Conservation (phyloP, 1,139 yeast species). For the Nakaseomyces delphensis region DNA sequence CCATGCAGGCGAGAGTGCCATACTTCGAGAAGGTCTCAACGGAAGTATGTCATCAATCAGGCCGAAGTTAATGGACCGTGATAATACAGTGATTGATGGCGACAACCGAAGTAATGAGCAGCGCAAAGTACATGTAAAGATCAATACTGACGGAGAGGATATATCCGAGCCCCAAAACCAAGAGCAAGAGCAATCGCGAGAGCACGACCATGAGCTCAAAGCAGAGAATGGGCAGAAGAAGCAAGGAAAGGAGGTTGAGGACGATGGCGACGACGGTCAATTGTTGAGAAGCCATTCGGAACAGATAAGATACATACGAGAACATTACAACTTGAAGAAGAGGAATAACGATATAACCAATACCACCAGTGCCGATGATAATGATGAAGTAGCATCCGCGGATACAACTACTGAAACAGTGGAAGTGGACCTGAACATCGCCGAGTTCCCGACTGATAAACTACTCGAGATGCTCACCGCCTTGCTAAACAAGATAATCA, state of each 20-base stretch:
- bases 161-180: too few species aligned
- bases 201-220: not conserved
- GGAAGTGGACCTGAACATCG: slow-evolving; percentile 46
- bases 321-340: not conserved
- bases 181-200: too few species aligned
- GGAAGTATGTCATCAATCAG: not conserved
- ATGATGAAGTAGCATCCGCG: not conserved
- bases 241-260: not conserved
- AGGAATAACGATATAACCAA: not conserved
- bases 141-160: too few species aligned
- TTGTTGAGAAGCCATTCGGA: slow-evolving; percentile 4
- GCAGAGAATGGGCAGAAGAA: too few species aligned
- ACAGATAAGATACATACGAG: slow-evolving; percentile 2
- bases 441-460: slow-evolving; percentile 74
- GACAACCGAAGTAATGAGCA: not conserved
- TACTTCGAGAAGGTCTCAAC: slow-evolving; percentile 1
- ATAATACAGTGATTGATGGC: not conserved
- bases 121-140: slow-evolving; percentile 3
- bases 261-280: not conserved
- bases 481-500: slow-evolving; percentile 72
- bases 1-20: slow-evolving; percentile 3
- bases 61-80: slow-evolving; percentile 2
- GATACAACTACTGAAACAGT: slow-evolving; percentile 1
- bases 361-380: not conserved
- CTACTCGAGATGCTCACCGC: slow-evolving; percentile 76